phyloP scores from a whole-genome alignment of 306 rosid genomes.

The Datisca glomerata region DNA sequence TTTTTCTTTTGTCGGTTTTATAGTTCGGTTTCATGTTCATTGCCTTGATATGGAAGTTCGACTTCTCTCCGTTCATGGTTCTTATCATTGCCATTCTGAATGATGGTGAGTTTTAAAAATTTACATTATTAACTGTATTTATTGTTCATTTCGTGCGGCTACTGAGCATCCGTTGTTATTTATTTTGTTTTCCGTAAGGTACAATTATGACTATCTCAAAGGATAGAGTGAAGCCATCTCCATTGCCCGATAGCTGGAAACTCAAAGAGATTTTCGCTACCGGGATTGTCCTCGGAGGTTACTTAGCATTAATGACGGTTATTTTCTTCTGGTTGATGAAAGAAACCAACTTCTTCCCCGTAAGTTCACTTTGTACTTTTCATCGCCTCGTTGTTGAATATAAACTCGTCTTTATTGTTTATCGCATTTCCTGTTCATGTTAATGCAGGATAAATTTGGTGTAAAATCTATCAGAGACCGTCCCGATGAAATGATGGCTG shows the following conservation, averaged over 20 bases:
- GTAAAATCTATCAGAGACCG: too few species aligned
- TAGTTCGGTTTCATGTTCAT: conserved; percentile 91
- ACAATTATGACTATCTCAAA: conserved; percentile 94
- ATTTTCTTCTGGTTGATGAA: conserved; percentile 84
- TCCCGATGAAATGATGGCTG: too few species aligned
- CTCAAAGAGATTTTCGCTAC: conserved; percentile 67
- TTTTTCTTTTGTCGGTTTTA: conserved; percentile 11
- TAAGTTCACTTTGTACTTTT: conserved; percentile 33
- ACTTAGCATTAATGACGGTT: conserved; percentile 87
- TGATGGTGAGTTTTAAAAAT: conserved; percentile 58
- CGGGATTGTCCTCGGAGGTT: conserved; percentile 67
- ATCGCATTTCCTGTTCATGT: too few species aligned
- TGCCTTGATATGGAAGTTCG: conserved; percentile 80
- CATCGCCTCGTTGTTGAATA: too few species aligned
- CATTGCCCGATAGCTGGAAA: conserved; percentile 87
- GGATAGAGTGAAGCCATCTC: conserved; percentile 91
- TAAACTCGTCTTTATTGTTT: too few species aligned
- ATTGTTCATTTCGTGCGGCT: neutral
- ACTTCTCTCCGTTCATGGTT: conserved; percentile 96
- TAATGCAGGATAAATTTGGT: too few species aligned
- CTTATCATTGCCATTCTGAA: conserved; percentile 80
- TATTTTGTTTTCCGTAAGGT: too few species aligned
- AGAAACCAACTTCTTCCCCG: conserved; percentile 69
- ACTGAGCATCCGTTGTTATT: too few species aligned
- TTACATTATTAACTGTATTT: neutral